These are phyloP conservation scores for Solanum hybrid DNA, from an alignment of 305 asterid genomes.

Conservation along the genomic window DNA sequence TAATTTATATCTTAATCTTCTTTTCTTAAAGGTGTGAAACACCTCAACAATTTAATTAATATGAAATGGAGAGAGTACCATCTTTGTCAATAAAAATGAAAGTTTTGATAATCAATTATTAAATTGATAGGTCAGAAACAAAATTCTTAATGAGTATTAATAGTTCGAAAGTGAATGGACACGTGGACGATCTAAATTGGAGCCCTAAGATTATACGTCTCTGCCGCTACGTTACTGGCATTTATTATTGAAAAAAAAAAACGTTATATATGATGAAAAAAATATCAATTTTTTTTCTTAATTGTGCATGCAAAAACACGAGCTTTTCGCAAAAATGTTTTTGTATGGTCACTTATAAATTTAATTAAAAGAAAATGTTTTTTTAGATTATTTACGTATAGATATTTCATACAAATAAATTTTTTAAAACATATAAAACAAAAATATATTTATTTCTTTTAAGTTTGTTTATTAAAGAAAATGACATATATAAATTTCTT, in stretches of 20 bases:
- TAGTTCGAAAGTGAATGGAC: neutral
- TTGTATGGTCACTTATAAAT: neutral
- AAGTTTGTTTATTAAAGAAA: neutral
- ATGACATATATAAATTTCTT: neutral
- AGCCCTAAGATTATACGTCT: neutral
- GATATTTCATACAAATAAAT: neutral
- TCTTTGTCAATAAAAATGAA: neutral
- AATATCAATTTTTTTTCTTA: neutral
- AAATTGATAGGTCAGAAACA: neutral
- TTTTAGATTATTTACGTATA: neutral
- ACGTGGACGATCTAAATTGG: neutral
- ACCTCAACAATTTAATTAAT: no score
- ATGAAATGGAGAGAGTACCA: no score
- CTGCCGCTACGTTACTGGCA: neutral
- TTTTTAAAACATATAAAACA: neutral
- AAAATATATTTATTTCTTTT: neutral
- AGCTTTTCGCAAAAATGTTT: neutral
- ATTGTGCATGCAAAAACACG: neutral
- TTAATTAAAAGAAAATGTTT: neutral
- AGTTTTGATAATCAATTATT: neutral
- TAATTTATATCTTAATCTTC: no score
- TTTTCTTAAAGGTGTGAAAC: no score
- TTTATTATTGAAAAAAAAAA: neutral
- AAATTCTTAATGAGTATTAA: neutral
- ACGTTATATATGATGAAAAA: neutral